phyloP scores from a whole-genome alignment of 139 green algal genomes.

The Asterochloris erici region DNA sequence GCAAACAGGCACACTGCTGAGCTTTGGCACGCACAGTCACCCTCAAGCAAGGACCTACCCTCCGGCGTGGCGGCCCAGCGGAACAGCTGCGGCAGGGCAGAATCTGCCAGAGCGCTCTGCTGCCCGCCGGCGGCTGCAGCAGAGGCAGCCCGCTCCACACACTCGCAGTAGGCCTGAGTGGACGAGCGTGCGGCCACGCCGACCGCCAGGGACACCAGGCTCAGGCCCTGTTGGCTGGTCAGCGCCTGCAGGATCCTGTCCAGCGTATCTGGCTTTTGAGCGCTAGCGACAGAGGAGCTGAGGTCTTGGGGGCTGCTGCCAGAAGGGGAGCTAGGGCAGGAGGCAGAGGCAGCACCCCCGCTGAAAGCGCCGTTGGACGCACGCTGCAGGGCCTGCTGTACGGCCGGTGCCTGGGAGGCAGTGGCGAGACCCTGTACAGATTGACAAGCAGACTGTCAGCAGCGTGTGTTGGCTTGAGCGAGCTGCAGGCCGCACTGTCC shows the following conservation, averaged over 20 bases:
- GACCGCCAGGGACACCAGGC: slow-evolving; percentile 42
- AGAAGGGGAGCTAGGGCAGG: background rate
- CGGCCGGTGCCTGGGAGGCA: background rate
- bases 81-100: slow-evolving; percentile 11
- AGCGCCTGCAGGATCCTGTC: slow-evolving; percentile 33
- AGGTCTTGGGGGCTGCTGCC: background rate
- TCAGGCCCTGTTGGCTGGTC: slow-evolving; percentile 31
- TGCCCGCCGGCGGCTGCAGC: background rate
- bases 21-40: background rate
- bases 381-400: background rate
- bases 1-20: background rate
- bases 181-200: slow-evolving; percentile 33
- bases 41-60: background rate
- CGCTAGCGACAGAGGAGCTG: background rate
- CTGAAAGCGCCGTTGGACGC: background rate
- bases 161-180: slow-evolving; percentile 10
- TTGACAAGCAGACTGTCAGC: background rate
- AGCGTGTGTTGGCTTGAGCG: background rate
- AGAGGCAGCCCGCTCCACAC: background rate
- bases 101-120: slow-evolving; percentile 3
- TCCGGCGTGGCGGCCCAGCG: slow-evolving; percentile 7
- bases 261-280: background rate
- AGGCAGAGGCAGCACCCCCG: background rate
- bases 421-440: background rate
- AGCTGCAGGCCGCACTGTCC: background rate